Percentiles rank a stretch among this genome's conserved stretches.
Conservation (phyloP, 1,139 yeast species). For the Geotrichum europaeum region DNA sequence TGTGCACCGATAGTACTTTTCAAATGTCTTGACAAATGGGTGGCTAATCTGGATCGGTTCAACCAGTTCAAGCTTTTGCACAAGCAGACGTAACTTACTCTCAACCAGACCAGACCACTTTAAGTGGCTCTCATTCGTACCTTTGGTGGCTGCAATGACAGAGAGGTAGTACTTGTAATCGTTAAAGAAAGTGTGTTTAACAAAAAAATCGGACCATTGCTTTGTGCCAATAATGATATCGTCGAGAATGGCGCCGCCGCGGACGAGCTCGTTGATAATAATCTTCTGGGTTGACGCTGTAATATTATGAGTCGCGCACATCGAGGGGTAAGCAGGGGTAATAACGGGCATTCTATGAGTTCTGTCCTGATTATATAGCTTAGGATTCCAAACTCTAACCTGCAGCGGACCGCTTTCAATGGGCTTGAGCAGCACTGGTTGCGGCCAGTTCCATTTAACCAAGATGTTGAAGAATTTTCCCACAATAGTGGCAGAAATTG, state of each 20-base stretch:
- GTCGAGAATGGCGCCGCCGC: slow-evolving; percentile 67
- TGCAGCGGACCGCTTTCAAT: slow-evolving; percentile 97
- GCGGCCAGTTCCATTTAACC: slow-evolving; percentile 97
- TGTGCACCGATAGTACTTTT: slow-evolving; percentile 47
- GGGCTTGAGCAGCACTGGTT: slow-evolving; percentile 84
- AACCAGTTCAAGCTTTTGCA: slow-evolving; percentile 70
- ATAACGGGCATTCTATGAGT: slow-evolving; percentile 97
- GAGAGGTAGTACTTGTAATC: slow-evolving; percentile 82
- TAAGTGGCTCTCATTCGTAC: slow-evolving; percentile 69
- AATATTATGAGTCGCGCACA: slow-evolving; percentile 98
- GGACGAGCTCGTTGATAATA: slow-evolving; percentile 63
- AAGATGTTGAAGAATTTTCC: slow-evolving; percentile 82
- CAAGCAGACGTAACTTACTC: slow-evolving; percentile 72
- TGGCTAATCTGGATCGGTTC: slow-evolving; percentile 79
- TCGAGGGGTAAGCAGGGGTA: slow-evolving; percentile 97
- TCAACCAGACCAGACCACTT: slow-evolving; percentile 94
- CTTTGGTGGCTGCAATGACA: slow-evolving; percentile 69
- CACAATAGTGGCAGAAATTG: slow-evolving; percentile 85
- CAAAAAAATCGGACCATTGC: slow-evolving; percentile 69
- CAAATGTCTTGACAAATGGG: slow-evolving; percentile 80
- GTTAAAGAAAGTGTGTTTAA: slow-evolving; percentile 73
- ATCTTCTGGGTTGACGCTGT: slow-evolving; percentile 80
- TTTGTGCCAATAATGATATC: slow-evolving; percentile 61
- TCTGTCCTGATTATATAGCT: slow-evolving; percentile 78
- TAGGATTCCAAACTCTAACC: slow-evolving; percentile 96